Evolutionary conservation across 1,284 basidiomycete species (phyloP), one percentile per base, ranked within the genome.

Genomic region (Termitomyces sp.): DNA sequence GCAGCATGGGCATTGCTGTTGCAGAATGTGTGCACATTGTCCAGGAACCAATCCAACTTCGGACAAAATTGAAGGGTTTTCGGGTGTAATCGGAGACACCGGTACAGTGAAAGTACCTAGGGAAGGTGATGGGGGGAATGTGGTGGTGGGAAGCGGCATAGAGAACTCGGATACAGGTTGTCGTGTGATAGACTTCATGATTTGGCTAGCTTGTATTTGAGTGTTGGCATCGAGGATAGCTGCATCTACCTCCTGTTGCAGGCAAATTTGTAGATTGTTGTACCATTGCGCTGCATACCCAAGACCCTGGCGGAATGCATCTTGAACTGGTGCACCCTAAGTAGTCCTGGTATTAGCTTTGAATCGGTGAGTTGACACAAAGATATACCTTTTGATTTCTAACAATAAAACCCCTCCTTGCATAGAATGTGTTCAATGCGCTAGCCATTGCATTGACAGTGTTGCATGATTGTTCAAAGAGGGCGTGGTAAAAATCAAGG

Each of bases 1-100:
- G 50, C 70, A 72, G 0, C 65, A 65, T 7, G 39, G 39, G 3
- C 69, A 71, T 8, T 57, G 55, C 19, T 62, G 48, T 16, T 58
- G 63, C 1, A 70, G 56, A 1, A 61, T 14, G 11, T 59, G 46
- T 3, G 55, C 42, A 49, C 62, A 62, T 37, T 60, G 46, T 7
- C 18, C 31, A 6, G 31, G 11, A 3, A 11, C 18, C 21, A 33
- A 33, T 7, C 6, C 7, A 14, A n/a, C n/a, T n/a, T n/a, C n/a
- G n/a, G n/a, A n/a, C n/a, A n/a, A 7, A 3, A 13, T 18, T 47
- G 21, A 9, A 16, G 14, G 19, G n/a, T n/a, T n/a, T n/a, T n/a
- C 5, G 21, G 21, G 21, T 24, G 5, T 9, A 2, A 5, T 21
- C 10, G 7, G 9, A 13, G 18, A 37, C 9, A 2, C 7, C 1